Conservation (phyloP, 495 filamentous ascomycete genomes). For the Entonaema liquescens region DNA sequence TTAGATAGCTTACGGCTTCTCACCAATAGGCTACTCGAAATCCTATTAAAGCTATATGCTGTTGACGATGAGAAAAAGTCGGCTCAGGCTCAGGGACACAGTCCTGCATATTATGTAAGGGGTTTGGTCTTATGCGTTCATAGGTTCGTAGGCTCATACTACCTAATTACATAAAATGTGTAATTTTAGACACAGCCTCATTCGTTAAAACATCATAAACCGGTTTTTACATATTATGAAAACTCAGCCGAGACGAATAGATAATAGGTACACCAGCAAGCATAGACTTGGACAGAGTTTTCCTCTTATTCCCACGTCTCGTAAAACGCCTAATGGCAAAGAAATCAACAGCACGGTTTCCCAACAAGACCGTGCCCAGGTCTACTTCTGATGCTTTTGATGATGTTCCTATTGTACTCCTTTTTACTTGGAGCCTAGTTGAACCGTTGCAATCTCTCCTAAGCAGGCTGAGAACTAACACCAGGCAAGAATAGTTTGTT, state of each 20-base stretch:
- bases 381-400: conserved; percentile 1
- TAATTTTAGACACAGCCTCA: conserved; percentile 37
- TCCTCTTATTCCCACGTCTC: conserved; percentile 9
- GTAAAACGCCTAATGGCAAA: conserved; percentile 16
- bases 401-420: conserved; percentile 17
- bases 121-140: background rate
- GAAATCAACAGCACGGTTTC: conserved; percentile 11
- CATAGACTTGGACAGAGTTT: conserved; percentile 6
- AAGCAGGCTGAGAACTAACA: conserved; percentile 26
- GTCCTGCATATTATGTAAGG: conserved; percentile 31
- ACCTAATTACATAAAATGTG: conserved; percentile 21
- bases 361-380: background rate
- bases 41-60: conserved; percentile 34
- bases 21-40: background rate
- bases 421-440: conserved; percentile 9
- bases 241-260: conserved; percentile 30
- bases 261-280: conserved; percentile 7
- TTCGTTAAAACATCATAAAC: conserved; percentile 35
- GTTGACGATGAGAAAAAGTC: conserved; percentile 7
- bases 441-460: conserved; percentile 20
- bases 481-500: conserved; percentile 20
- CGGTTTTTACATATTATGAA: conserved; percentile 25
- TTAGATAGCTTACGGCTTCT: background rate
- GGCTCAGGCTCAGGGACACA: conserved; percentile 25
- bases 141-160: background rate